Evolutionary conservation across 768 basidiomycete species (phyloP).

Genomic region (Leccinellum albellum): DNA sequence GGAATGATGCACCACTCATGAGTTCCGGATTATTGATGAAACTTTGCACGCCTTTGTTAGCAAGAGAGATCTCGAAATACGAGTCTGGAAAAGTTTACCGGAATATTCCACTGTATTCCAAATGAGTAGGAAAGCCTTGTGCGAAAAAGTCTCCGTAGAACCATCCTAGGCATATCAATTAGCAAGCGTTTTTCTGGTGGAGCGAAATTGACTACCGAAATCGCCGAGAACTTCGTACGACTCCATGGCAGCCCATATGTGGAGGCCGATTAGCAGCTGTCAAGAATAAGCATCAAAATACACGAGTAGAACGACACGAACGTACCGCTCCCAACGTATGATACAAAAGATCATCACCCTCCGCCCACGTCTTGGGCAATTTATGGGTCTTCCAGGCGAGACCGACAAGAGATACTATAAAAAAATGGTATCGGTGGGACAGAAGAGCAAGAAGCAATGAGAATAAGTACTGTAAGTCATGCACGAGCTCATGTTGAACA

Average conservation of each 20-base stretch:
- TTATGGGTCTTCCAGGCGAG: constrained; percentile 90
- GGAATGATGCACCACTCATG: constrained; percentile 93
- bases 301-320: constrained; percentile 8
- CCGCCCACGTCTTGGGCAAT: constrained; percentile 78
- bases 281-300: constrained; percentile 3
- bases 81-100: constrained; percentile 45
- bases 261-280: constrained; percentile 79
- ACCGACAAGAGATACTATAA: constrained; percentile 74
- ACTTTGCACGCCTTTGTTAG: constrained; percentile 34
- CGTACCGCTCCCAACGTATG: constrained; percentile 86
- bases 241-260: constrained; percentile 87
- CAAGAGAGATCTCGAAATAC: not conserved
- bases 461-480: constrained; percentile 82
- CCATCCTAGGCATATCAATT: constrained; percentile 61
- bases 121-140: constrained; percentile 83
- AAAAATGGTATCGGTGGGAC: not conserved
- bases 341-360: constrained; percentile 80
- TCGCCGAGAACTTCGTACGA: constrained; percentile 91
- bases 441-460: not conserved
- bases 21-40: constrained; percentile 95
- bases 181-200: not conserved
- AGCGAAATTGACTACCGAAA: constrained; percentile 57
- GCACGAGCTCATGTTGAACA: constrained; percentile 89
- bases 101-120: constrained; percentile 97
- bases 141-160: constrained; percentile 98